Percentiles rank a stretch among this genome's conserved stretches.
Evolutionary conservation across 2,329 filamentous ascomycete species (phyloP).

Genomic region (Chaetomiaceae sp.): DNA sequence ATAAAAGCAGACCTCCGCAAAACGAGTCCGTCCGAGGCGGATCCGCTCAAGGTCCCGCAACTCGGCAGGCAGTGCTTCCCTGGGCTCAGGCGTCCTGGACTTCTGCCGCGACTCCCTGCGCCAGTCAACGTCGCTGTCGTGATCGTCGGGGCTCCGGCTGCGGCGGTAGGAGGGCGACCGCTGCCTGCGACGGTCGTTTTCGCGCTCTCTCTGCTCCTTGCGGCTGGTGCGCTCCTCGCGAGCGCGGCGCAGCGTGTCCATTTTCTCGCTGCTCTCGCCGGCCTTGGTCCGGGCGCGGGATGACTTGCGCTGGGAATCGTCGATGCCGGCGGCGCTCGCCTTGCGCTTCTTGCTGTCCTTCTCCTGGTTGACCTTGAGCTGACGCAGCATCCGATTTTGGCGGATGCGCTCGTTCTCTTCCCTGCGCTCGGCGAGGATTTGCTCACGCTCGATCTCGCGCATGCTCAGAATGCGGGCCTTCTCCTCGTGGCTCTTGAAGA

Average conservation of each 20-base stretch:
- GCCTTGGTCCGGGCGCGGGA: slow-evolving; percentile 64
- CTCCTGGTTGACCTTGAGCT: slow-evolving; percentile 63
- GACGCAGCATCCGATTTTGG: slow-evolving; percentile 75
- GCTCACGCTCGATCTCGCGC: slow-evolving; percentile 86
- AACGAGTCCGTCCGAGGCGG: slow-evolving; percentile 76
- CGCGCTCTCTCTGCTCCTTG: slow-evolving; percentile 56
- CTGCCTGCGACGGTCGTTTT: slow-evolving; percentile 52
- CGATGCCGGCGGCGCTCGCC: slow-evolving; percentile 69
- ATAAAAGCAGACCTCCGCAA: slow-evolving; percentile 88
- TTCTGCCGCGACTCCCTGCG: slow-evolving; percentile 42
- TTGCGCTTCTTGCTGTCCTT: slow-evolving; percentile 69
- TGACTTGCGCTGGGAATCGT: slow-evolving; percentile 69
- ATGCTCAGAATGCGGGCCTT: slow-evolving; percentile 75
- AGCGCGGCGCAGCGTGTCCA: slow-evolving; percentile 62
- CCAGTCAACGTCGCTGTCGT: slow-evolving; percentile 76
- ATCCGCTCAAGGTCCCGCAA: slow-evolving; percentile 79
- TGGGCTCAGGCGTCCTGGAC: slow-evolving; percentile 49
- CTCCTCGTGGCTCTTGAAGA: slow-evolving; percentile 68
- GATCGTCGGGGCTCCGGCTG: slow-evolving; percentile 53
- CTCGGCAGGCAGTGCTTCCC: slow-evolving; percentile 63
- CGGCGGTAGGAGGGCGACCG: slow-evolving; percentile 36
- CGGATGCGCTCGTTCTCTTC: slow-evolving; percentile 74
- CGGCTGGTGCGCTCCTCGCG: slow-evolving; percentile 60
- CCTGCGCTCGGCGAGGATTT: slow-evolving; percentile 80
- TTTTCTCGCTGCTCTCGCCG: slow-evolving; percentile 62